Evolutionary conservation across 345 rosid species (phyloP).

Genomic region (Zanthoxylum bungeanum): DNA sequence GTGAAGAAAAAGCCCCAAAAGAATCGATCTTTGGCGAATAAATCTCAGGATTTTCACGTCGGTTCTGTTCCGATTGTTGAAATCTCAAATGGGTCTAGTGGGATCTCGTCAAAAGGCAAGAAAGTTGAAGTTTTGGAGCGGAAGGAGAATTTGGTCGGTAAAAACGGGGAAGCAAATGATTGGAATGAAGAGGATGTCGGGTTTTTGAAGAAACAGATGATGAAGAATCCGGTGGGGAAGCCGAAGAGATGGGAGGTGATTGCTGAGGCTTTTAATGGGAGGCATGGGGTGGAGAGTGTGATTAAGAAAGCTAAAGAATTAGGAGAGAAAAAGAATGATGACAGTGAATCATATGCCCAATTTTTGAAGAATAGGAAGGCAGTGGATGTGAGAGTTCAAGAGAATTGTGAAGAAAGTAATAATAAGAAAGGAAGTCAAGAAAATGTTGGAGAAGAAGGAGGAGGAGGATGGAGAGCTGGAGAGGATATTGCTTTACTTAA

Average conservation of each 20-base stretch:
- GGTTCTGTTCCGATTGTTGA: background rate
- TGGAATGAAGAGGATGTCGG: constrained; percentile 80
- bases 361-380: constrained; percentile 87
- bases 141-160: constrained; percentile 24
- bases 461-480: constrained; percentile 51
- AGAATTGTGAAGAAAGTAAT: constrained; percentile 13
- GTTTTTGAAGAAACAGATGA: constrained; percentile 73
- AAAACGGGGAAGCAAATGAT: constrained; percentile 39
- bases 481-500: constrained; percentile 90
- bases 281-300: constrained; percentile 62
- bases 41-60: background rate
- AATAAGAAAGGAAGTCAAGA: constrained; percentile 12
- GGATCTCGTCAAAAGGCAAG: constrained; percentile 26
- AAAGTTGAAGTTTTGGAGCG: constrained; percentile 23
- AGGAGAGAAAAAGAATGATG: constrained; percentile 63
- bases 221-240: constrained; percentile 80
- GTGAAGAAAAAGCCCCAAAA: constrained; percentile 39
- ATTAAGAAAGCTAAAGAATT: constrained; percentile 78
- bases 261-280: constrained; percentile 68
- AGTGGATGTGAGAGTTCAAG: constrained; percentile 41
- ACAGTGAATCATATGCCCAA: constrained; percentile 61
- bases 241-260: constrained; percentile 84
- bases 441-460: constrained; percentile 17
- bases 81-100: constrained; percentile 8
- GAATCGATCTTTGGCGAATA: constrained; percentile 15